Evolutionary conservation across 2,329 filamentous ascomycete species (phyloP).

Genomic region (Colletotrichum somersetense): DNA sequence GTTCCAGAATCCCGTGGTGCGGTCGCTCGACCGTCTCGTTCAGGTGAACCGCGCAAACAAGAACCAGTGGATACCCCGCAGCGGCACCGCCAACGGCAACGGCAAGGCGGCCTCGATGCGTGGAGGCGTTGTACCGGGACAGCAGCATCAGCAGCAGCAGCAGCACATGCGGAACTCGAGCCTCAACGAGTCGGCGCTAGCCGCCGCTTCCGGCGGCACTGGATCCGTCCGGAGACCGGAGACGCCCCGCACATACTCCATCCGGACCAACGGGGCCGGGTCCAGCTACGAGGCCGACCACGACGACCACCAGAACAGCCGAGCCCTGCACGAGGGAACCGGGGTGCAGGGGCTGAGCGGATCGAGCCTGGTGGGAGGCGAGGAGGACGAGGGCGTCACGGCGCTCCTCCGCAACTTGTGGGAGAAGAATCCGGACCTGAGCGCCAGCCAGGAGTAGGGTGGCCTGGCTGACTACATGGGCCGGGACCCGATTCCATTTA

Average conservation of each 20-base stretch:
- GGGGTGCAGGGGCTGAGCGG: slow-evolving; percentile 58
- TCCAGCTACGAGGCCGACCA: slow-evolving; percentile 61
- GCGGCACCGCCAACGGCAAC: slow-evolving; percentile 53
- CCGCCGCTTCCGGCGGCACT: slow-evolving; percentile 42
- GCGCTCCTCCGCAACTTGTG: slow-evolving; percentile 69
- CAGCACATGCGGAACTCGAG: slow-evolving; percentile 56
- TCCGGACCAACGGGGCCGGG: slow-evolving; percentile 54
- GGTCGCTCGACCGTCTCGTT: slow-evolving; percentile 65
- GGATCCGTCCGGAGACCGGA: slow-evolving; percentile 44
- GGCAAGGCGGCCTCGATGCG: slow-evolving; percentile 50
- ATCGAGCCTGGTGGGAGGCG: slow-evolving; percentile 61
- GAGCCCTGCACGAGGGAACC: slow-evolving; percentile 49
- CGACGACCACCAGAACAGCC: slow-evolving; percentile 52
- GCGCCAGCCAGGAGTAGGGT: slow-evolving; percentile 64
- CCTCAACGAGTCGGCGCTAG: slow-evolving; percentile 44
- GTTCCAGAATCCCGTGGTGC: slow-evolving; percentile 77
- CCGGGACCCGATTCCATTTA: slow-evolving; percentile 5
- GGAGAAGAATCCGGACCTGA: slow-evolving; percentile 71
- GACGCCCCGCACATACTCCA: slow-evolving; percentile 52
- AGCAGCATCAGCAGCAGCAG: slow-evolving; percentile 34
- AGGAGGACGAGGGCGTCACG: slow-evolving; percentile 64
- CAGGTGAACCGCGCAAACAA: slow-evolving; percentile 58
- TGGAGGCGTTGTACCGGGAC: slow-evolving; percentile 43
- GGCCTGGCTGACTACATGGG: slow-evolving; percentile 16
- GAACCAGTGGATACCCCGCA: slow-evolving; percentile 61